Evolutionary conservation across 306 rosid genomes (phyloP), one percentile per base, ranked within the genome.

Genomic region (Vigna angularis): DNA sequence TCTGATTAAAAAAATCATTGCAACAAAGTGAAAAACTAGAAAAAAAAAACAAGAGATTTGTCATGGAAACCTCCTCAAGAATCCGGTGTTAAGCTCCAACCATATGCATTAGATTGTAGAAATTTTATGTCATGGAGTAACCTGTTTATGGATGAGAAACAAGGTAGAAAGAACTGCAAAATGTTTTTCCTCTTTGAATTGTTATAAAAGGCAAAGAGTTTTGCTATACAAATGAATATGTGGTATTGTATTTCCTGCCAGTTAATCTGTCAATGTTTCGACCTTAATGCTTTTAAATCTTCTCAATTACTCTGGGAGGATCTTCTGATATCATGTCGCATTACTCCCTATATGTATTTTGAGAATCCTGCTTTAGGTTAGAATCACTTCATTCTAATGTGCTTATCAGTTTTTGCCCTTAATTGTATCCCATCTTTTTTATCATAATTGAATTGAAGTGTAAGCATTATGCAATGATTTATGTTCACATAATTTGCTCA

Each of bases 341-440:
- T 48, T 78, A 22, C 71, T 42, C 14, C 44, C 28, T 34, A 40
- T 62, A 18, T 11, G 36, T 58, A 22, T 17, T 15, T 56, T 63
- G 17, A 14, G 15, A 71, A 82, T 69, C 68, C 52, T 55, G 9
- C 44, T 81, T 75, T 75, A 75, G 62, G 18, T 20, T 40, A 18
- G 28, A 61, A 71, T 28, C 6, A 3, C 47, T 72, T 66, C 61
- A 57, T 61, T 56, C 24, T 65, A 28, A 47, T 34, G 53, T 64
- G 17, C 12, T 55, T n/a, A 13, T 36, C 30, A 24, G 13, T 51
- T 56, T 64, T 75, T 14, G 24, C 9, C 47, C 47, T 8, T 42
- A 42, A 42, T 9, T 42, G 47, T 15, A 14, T 66, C 18, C 14
- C 66, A 56, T 55, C 53, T 52, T 72, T 65, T 59, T 56, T 10